Base-by-base conservation (phyloP, 768 basidiomycete genomes). In the Lepiota venenata region DNA sequence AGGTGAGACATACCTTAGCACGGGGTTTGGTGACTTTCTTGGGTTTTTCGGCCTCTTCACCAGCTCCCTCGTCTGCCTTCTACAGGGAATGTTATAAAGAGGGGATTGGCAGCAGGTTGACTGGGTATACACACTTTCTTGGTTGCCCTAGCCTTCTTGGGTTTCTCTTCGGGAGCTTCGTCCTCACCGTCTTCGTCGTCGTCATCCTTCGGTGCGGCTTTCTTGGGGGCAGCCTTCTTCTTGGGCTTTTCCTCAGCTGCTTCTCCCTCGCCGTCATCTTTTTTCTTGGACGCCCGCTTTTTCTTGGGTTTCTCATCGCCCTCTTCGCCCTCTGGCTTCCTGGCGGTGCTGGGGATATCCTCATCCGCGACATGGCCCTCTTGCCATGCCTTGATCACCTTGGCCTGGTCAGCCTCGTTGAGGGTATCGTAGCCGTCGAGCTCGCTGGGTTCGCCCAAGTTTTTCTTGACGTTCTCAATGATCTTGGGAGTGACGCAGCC, bases 391-490 rank as follows among this genome's bases (percentile, higher is more conserved):
- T 77, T 81, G 52, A 66, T 71, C 39, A 97, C 66, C 55, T 83
- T 85, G 4, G 75, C 81, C 68, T 95, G 76, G 64, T 95, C 92
- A 40, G 82, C 87, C 1, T 75, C 70, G 0, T 63, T 71, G 43
- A 93, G 77, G 0, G 85, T 86, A 16, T 93, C 90, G 67, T 79
- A 96, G 16, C 94, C 94, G 64, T 98, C 94, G 36, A 96, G 72
- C 0, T 94, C 91, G 9, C 79, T 75, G 0, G 83, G 74, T 4
- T 74, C 74, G 1, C 75, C 73, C 57, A 88, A 78, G 2, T 72
- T 68, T 11, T 74, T 74, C 71, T 93, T 88, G 68, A 90, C 74
- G 64, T 93, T 94, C 18, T 63, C 64, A 29, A 96, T 61, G 46
- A 93, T 82, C 62, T 79, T 83, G 16, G 75, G 41, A 0, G 92